These are phyloP conservation scores for Stagonosporopsis rhizophila DNA, from an alignment of 2,329 filamentous ascomycete species.

Conservation along the genomic window DNA sequence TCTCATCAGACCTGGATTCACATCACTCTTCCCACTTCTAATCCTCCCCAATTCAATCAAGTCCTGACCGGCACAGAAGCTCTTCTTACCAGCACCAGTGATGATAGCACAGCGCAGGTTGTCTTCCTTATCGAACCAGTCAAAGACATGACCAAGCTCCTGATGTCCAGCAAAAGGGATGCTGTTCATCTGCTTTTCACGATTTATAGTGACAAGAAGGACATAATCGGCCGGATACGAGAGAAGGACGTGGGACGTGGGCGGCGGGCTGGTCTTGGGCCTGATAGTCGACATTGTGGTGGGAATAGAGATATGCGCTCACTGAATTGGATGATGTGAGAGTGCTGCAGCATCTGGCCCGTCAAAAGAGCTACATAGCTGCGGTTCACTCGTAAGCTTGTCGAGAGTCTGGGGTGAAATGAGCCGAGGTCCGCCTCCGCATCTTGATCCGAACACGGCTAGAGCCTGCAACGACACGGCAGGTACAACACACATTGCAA, in stretches of 20 bases:
- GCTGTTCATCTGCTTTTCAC: conserved; percentile 58
- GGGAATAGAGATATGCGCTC: too few relatives aligned
- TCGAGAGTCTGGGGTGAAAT: conserved; percentile 8
- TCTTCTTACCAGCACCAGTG: conserved; percentile 60
- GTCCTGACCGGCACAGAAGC: conserved; percentile 64
- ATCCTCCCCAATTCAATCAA: conserved; percentile 56
- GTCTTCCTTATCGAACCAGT: conserved; percentile 62
- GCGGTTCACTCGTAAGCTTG: conserved; percentile 5
- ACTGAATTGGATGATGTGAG: neutral
- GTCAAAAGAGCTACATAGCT: conserved; percentile 14
- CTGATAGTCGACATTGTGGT: conserved; percentile 36
- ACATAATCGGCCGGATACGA: conserved; percentile 57
- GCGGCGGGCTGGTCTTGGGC: conserved; percentile 40
- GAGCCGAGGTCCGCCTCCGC: conserved; percentile 13
- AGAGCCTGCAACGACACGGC: neutral
- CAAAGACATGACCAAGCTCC: conserved; percentile 59
- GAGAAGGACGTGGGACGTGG: conserved; percentile 49
- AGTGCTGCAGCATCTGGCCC: neutral
- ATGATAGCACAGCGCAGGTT: conserved; percentile 55
- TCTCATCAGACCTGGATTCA: conserved; percentile 34
- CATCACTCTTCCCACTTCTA: conserved; percentile 31
- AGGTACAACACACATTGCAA: neutral
- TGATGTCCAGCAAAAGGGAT: conserved; percentile 53
- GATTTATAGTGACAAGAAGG: conserved; percentile 62
- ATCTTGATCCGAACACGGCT: neutral